Conservation (phyloP, 2,329 filamentous ascomycete species). For the Sporothrix globosa region DNA sequence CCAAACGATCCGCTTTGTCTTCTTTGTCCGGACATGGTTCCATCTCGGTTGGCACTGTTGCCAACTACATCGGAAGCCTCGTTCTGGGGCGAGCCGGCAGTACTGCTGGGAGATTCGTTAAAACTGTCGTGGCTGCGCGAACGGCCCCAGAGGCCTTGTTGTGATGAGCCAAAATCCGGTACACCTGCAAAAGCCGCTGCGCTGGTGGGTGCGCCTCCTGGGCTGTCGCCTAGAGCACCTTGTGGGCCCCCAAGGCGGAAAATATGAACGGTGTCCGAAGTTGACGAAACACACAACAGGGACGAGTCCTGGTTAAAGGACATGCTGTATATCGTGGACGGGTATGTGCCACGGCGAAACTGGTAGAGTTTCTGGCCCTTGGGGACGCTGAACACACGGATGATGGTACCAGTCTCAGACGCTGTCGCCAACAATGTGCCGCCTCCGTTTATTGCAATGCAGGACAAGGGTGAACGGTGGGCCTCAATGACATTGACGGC, state of each 20-base stretch:
- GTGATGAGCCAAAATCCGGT: constrained; percentile 47
- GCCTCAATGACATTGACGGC: constrained; percentile 95
- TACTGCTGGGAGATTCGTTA: constrained; percentile 55
- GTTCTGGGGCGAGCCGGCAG: constrained; percentile 52
- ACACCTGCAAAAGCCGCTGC: background rate
- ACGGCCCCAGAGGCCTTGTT: constrained; percentile 57
- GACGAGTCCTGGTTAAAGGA: constrained; percentile 96
- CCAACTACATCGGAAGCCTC: constrained; percentile 49
- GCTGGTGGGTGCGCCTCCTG: background rate
- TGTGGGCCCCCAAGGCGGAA: constrained; percentile 72
- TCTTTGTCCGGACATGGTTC: constrained; percentile 44
- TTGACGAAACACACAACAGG: constrained; percentile 90
- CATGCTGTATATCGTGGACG: constrained; percentile 96
- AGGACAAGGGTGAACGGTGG: constrained; percentile 87
- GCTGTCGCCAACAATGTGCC: constrained; percentile 91
- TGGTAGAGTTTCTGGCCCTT: constrained; percentile 92
- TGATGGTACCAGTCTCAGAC: constrained; percentile 96
- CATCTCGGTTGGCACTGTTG: constrained; percentile 36
- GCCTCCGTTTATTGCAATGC: constrained; percentile 88
- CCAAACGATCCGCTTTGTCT: constrained; percentile 77
- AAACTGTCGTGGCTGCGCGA: constrained; percentile 59
- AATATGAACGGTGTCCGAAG: constrained; percentile 94
- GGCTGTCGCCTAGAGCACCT: constrained; percentile 37
- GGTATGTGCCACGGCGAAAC: constrained; percentile 93
- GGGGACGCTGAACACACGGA: constrained; percentile 91